Evolutionary conservation across 805 yeast species (phyloP).

Genomic region (Teunomyces funiuensis): DNA sequence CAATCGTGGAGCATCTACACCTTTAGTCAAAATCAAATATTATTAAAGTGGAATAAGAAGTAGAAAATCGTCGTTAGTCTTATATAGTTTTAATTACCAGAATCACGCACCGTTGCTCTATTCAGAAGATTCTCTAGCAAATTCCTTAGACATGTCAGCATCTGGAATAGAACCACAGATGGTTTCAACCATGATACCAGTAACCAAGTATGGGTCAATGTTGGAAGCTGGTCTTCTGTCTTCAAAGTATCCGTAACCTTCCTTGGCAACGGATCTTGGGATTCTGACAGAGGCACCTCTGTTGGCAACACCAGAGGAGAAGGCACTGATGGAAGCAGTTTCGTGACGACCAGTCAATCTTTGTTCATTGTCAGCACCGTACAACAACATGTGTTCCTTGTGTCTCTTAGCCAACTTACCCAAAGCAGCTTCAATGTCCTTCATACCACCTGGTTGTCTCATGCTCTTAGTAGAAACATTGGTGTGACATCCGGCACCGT

Average conservation of each 20-base stretch:
- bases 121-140: slow-evolving; percentile 63
- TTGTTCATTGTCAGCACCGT: slow-evolving; percentile 92
- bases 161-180: slow-evolving; percentile 92
- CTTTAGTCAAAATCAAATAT: not conserved
- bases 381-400: slow-evolving; percentile 90
- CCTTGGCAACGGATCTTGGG: slow-evolving; percentile 98
- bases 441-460: slow-evolving; percentile 97
- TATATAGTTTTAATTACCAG: slow-evolving; percentile 5
- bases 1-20: not conserved
- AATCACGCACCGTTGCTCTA: slow-evolving; percentile 9
- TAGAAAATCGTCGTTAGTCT: slow-evolving; percentile 3
- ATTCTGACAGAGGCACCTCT: slow-evolving; percentile 99
- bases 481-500: slow-evolving; percentile 99
- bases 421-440: slow-evolving; percentile 86
- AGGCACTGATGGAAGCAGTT: slow-evolving; percentile 89
- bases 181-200: slow-evolving; percentile 98
- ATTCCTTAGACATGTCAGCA: slow-evolving; percentile 92
- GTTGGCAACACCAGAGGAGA: slow-evolving; percentile 98
- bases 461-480: slow-evolving; percentile 89
- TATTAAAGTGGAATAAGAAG: slow-evolving; percentile 1
- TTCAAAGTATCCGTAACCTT: slow-evolving; percentile 97
- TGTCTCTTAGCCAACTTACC: slow-evolving; percentile 95
- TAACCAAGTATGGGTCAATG: slow-evolving; percentile 98
- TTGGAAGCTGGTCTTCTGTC: slow-evolving; percentile 99
- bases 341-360: slow-evolving; percentile 98